Evolutionary conservation across 108 stramenopile species (phyloP), one percentile per base, ranked within the genome.

Genomic region (Poteriospumella lacustris): DNA sequence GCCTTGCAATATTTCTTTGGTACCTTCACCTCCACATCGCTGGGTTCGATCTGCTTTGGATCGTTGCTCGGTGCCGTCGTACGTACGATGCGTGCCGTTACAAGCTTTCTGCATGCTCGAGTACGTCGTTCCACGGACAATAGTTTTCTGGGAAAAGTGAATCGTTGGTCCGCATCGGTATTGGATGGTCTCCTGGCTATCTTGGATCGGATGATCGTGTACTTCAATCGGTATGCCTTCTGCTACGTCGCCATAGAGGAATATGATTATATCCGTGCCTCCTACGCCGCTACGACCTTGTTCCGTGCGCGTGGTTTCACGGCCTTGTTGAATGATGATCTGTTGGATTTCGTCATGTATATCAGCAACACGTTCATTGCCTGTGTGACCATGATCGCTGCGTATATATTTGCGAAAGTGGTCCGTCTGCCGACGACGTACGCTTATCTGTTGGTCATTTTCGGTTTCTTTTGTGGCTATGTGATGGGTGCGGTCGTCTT

Each of bases 241-340:
- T 84, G 91, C 19, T 92, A 92, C 59, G 91, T 91, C 43, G 94
- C 91, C 5, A 70, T 95, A 0, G 92, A 93, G 59, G 92, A 91
- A 56, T 89, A 88, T 77, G 44, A 80, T 15, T 96, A 91, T 84
- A 52, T 90, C 19, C 88, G 91, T 77, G 84, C 90, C n/a, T 91
- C 89, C 0, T 83, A 83, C 72, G 87, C 87, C 40, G 92, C 91
- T 19, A 77, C 90, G 36, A 77, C 76, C 26, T 82, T 96, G 29
- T 96, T 96, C 84, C 83, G 83, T 75, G 85, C 89, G 77, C 89
- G 93, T 38, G 93, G 93, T 33, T 79, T 40, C 12, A 79, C n/a
- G 36, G 68, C 81, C 1, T 9, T 83, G 5, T 1, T 78, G 3
- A 80, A 80, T 42, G 70, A 80, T 42, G 40, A 70, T 0, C 34